Evolutionary conservation across 2,329 filamentous ascomycete genomes (phyloP).

Genomic region (Sodiomyces alkalinus): DNA sequence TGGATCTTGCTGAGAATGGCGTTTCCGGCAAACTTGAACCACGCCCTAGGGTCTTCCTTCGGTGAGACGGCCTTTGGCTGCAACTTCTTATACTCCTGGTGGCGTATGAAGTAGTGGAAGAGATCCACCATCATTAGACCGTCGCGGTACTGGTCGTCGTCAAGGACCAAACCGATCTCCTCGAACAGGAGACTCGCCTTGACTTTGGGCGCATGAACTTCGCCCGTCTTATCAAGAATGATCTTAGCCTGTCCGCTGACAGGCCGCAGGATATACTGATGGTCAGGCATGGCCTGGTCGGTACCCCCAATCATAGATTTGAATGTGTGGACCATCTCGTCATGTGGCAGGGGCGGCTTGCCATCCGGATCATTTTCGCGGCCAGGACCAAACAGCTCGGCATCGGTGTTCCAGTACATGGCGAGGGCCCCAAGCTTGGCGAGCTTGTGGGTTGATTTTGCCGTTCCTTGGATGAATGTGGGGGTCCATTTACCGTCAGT

Average conservation of each 20-base stretch:
- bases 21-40: slow-evolving; percentile 82
- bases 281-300: slow-evolving; percentile 40
- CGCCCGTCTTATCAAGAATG: slow-evolving; percentile 86
- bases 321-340: slow-evolving; percentile 64
- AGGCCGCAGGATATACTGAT: slow-evolving; percentile 92
- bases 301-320: slow-evolving; percentile 64
- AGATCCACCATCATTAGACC: slow-evolving; percentile 95
- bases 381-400: slow-evolving; percentile 66
- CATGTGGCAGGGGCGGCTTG: slow-evolving; percentile 50
- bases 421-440: slow-evolving; percentile 80
- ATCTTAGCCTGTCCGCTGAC: slow-evolving; percentile 92
- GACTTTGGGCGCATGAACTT: slow-evolving; percentile 63
- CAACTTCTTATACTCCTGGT: slow-evolving; percentile 90
- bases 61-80: slow-evolving; percentile 70
- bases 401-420: slow-evolving; percentile 97
- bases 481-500: slow-evolving; percentile 92
- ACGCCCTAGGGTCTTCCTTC: slow-evolving; percentile 82
- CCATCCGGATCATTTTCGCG: slow-evolving; percentile 50
- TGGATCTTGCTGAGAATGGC: slow-evolving; percentile 89
- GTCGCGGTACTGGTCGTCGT: slow-evolving; percentile 95
- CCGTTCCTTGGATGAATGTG: slow-evolving; percentile 84
- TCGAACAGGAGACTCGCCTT: slow-evolving; percentile 89
- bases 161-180: slow-evolving; percentile 93
- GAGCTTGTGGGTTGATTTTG: slow-evolving; percentile 77
- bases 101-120: slow-evolving; percentile 95